Conservation (phyloP, 257 asterid genomes). For the Gynochthodes officinalis region DNA sequence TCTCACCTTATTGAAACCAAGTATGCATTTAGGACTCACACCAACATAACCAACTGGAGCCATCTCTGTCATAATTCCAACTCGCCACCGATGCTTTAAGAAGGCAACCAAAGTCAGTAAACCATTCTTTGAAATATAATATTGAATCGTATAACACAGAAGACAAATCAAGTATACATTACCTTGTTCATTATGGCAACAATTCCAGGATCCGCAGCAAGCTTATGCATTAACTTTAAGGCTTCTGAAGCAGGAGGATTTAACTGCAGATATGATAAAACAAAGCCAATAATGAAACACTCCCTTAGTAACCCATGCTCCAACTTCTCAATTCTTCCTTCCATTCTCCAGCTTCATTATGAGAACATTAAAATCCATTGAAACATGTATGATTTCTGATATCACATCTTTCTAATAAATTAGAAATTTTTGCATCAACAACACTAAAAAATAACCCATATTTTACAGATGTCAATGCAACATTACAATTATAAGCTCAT, state of each 20-base stretch:
- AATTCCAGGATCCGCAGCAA: constrained; percentile 96
- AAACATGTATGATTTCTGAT: neutral
- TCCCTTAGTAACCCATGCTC: neutral
- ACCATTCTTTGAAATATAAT: neutral
- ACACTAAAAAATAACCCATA: neutral
- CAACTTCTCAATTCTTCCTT: neutral
- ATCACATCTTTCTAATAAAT: neutral
- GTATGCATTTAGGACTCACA: constrained; percentile 76
- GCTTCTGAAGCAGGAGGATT: constrained; percentile 84
- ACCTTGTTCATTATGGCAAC: constrained; percentile 96
- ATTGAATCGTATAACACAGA: neutral
- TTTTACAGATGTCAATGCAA: neutral
- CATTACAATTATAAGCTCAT: neutral
- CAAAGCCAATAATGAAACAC: constrained; percentile 9
- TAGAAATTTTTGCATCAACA: neutral
- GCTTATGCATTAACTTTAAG: constrained; percentile 76
- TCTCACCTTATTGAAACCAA: constrained; percentile 87
- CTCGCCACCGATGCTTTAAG: constrained; percentile 87
- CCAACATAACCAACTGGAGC: constrained; percentile 98
- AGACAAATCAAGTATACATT: constrained; percentile 11
- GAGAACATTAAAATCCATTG: neutral
- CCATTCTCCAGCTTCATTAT: neutral
- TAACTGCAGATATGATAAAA: constrained; percentile 48
- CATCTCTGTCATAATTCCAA: constrained; percentile 91
- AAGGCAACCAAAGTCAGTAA: constrained; percentile 20